phyloP scores from a whole-genome alignment of 2,329 filamentous ascomycete species.

The Neurospora crassa region DNA sequence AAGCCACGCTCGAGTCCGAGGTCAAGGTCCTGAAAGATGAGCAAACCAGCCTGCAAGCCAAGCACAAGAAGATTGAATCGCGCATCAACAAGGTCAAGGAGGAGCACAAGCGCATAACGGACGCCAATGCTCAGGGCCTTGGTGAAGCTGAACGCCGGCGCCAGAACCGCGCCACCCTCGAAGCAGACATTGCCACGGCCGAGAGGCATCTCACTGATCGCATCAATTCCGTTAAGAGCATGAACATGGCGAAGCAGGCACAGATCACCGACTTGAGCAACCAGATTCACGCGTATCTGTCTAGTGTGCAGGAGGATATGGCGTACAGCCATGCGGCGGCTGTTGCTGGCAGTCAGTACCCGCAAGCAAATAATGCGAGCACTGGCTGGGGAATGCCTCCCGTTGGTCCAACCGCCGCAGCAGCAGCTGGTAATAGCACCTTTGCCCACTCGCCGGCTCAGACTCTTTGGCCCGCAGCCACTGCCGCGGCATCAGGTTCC shows the following conservation, averaged over 20 bases:
- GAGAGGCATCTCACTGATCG: constrained; percentile 35
- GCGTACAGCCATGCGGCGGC: constrained; percentile 22
- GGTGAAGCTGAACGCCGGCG: constrained; percentile 52
- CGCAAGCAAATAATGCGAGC: not conserved
- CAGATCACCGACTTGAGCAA: constrained; percentile 26
- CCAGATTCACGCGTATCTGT: constrained; percentile 30
- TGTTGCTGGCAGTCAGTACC: constrained; percentile 14
- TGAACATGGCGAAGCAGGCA: constrained; percentile 30
- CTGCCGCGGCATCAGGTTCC: constrained; percentile 18
- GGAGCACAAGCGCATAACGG: constrained; percentile 60
- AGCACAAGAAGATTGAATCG: constrained; percentile 62
- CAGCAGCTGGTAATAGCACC: not conserved
- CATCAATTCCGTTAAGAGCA: constrained; percentile 26
- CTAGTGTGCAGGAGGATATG: constrained; percentile 32
- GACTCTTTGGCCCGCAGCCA: constrained; percentile 27
- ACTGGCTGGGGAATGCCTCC: constrained; percentile 13
- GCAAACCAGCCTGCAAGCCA: constrained; percentile 51
- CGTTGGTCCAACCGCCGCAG: constrained; percentile 27
- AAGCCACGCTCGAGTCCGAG: constrained; percentile 51
- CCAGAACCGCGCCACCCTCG: constrained; percentile 38
- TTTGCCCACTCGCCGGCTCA: constrained; percentile 7
- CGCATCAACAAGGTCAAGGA: constrained; percentile 64
- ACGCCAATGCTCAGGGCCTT: constrained; percentile 56
- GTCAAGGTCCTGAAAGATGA: constrained; percentile 56
- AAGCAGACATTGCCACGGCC: constrained; percentile 35